phyloP scores from a whole-genome alignment of 2,329 filamentous ascomycete genomes.

The Trichoderma gracile region DNA sequence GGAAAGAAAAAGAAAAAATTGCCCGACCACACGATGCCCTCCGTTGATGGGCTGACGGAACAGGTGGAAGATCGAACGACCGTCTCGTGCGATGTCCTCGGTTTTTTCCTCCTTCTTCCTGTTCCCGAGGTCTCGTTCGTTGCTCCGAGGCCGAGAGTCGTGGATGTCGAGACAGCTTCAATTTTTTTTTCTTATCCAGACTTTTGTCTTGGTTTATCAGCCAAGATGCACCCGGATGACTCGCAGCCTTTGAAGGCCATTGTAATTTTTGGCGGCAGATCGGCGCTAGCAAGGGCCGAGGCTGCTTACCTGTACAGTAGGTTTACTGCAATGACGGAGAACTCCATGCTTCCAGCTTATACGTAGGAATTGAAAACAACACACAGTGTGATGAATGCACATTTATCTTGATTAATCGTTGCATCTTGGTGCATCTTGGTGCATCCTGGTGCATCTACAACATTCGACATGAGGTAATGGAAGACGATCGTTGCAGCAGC shows the following conservation, averaged over 20 bases:
- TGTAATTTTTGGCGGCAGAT: constrained; percentile 24
- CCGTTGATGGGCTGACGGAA: constrained; percentile 3
- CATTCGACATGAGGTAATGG: too few relatives aligned
- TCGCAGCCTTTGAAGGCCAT: constrained; percentile 8
- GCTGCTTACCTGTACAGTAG: background rate
- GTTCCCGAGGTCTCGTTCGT: background rate
- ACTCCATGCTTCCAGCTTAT: background rate
- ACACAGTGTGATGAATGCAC: background rate
- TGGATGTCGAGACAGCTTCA: background rate
- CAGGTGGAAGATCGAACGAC: constrained; percentile 4
- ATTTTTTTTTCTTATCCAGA: background rate
- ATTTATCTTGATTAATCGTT: too few relatives aligned
- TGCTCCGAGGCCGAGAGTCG: background rate
- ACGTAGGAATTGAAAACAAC: too few relatives aligned
- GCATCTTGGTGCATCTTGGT: too few relatives aligned
- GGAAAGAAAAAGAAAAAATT: background rate
- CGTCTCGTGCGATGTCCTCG: background rate
- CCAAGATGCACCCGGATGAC: constrained; percentile 8
- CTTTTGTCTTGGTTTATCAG: background rate
- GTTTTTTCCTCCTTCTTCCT: background rate
- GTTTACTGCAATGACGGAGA: background rate
- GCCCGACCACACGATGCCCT: background rate
- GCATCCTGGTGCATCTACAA: too few relatives aligned
- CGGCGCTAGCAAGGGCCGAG: constrained; percentile 28
- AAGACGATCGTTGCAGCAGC: too few relatives aligned